phyloP scores from a whole-genome alignment of 2,329 filamentous ascomycete species.

The Apiospora koreana region DNA sequence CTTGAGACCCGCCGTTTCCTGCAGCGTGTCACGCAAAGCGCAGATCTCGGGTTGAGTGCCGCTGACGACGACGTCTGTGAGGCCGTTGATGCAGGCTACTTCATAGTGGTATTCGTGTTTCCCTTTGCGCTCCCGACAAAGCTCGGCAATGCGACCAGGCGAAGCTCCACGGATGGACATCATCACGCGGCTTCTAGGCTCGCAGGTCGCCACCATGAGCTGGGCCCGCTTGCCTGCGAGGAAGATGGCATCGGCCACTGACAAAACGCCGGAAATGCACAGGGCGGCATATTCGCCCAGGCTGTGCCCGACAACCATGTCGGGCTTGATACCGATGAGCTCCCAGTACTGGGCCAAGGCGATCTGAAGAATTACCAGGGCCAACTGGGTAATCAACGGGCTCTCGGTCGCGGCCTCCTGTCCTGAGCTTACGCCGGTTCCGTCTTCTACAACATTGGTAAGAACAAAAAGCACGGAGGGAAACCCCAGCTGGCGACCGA shows the following conservation, averaged over 20 bases:
- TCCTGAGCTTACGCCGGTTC: no score
- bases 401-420: constrained; percentile 40
- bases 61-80: constrained; percentile 61
- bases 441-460: no score
- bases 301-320: constrained; percentile 48
- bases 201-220: constrained; percentile 55
- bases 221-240: constrained; percentile 59
- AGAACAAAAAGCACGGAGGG: no score
- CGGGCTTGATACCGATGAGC: constrained; percentile 38
- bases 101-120: constrained; percentile 24
- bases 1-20: constrained; percentile 36
- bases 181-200: constrained; percentile 59
- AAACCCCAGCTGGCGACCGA: no score
- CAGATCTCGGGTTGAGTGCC: constrained; percentile 47
- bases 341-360: constrained; percentile 38
- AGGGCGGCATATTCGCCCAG: constrained; percentile 64
- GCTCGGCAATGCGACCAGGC: constrained; percentile 38
- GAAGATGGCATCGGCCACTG: constrained; percentile 58
- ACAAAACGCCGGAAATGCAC: constrained; percentile 58
- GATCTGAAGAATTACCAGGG: constrained; percentile 33
- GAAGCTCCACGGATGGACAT: constrained; percentile 49
- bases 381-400: constrained; percentile 34
- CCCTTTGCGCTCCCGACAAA: constrained; percentile 19
- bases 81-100: constrained; percentile 64
- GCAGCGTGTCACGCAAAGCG: constrained; percentile 29